These are phyloP conservation scores for Paecilomyces variotii DNA, from an alignment of 2,329 filamentous ascomycete genomes.

Conservation along the genomic window DNA sequence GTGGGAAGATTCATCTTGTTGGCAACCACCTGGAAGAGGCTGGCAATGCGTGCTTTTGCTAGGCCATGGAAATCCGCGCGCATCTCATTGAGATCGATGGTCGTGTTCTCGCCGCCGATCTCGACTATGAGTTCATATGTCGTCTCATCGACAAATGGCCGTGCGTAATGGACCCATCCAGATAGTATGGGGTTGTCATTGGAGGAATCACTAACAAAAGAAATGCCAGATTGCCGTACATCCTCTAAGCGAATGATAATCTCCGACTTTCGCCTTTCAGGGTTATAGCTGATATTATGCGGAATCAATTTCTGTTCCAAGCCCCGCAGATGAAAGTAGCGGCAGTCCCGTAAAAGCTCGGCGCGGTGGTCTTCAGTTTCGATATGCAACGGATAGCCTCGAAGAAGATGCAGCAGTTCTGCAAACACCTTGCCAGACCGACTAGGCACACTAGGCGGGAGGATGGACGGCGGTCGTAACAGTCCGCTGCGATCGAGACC, in stretches of 20 bases:
- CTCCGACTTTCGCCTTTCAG: slow-evolving; percentile 59
- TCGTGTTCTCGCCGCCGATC: slow-evolving; percentile 60
- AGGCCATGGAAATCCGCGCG: slow-evolving; percentile 66
- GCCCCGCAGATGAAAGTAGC: slow-evolving; percentile 88
- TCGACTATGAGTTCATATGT: slow-evolving; percentile 71
- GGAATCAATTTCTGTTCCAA: slow-evolving; percentile 81
- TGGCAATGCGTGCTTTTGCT: slow-evolving; percentile 60
- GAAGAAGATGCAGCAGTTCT: slow-evolving; percentile 71
- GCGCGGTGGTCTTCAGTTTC: slow-evolving; percentile 67
- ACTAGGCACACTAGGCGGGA: slow-evolving; percentile 72
- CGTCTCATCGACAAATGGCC: slow-evolving; percentile 74
- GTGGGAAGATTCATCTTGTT: slow-evolving; percentile 65
- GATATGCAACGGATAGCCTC: slow-evolving; percentile 76
- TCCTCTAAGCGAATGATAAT: slow-evolving; percentile 76
- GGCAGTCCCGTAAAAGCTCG: slow-evolving; percentile 72
- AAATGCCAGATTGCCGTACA: slow-evolving; percentile 78
- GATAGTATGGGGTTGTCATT: slow-evolving; percentile 13
- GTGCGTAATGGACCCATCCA: slow-evolving; percentile 67
- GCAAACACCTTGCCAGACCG: slow-evolving; percentile 76
- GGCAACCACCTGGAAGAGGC: slow-evolving; percentile 71
- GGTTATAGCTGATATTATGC: slow-evolving; percentile 68
- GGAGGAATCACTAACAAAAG: slow-evolving; percentile 47
- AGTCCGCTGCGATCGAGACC: slow-evolving; percentile 71
- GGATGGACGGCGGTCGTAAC: slow-evolving; percentile 77
- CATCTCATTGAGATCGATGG: slow-evolving; percentile 46